phyloP scores from a whole-genome alignment of 2,329 filamentous ascomycete genomes.

The Aspergillus arachidicola region DNA sequence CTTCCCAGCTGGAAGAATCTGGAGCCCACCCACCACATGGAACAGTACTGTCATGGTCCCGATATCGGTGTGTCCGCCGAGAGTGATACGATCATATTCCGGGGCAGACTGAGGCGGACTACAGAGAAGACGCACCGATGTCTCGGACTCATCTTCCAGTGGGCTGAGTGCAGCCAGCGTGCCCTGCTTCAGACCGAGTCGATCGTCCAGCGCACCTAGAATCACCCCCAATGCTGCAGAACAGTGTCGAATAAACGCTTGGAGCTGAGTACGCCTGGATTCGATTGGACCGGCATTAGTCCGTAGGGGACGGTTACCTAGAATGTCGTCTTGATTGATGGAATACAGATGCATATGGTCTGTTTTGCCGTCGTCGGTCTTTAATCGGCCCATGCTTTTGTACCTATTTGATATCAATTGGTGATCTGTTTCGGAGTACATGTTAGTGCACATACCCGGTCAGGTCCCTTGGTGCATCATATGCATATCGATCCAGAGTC shows the following conservation, averaged over 20 bases:
- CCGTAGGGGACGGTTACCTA: not conserved
- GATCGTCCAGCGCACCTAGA: no score
- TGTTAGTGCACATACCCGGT: not conserved
- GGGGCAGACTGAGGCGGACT: no score
- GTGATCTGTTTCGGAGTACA: not conserved
- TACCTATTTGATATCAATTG: not conserved
- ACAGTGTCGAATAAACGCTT: not conserved
- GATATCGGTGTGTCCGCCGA: slow-evolving; percentile 39
- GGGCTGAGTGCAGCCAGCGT: no score
- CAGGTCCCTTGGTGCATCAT: not conserved
- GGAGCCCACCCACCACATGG: slow-evolving; percentile 40
- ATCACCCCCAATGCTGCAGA: not conserved
- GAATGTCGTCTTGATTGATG: not conserved
- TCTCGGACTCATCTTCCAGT: no score
- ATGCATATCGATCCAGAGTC: no score
- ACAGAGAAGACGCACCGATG: no score
- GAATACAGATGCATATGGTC: not conserved
- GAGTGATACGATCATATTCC: not conserved
- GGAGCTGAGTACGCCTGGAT: not conserved
- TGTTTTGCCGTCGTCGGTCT: not conserved
- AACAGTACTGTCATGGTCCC: slow-evolving; percentile 42
- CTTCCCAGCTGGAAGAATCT: slow-evolving; percentile 32
- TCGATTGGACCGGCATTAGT: not conserved
- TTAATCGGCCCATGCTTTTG: not conserved
- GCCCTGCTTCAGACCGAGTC: no score